Conservation (phyloP, 129 eudicot genomes). For the Tagetes patula region DNA sequence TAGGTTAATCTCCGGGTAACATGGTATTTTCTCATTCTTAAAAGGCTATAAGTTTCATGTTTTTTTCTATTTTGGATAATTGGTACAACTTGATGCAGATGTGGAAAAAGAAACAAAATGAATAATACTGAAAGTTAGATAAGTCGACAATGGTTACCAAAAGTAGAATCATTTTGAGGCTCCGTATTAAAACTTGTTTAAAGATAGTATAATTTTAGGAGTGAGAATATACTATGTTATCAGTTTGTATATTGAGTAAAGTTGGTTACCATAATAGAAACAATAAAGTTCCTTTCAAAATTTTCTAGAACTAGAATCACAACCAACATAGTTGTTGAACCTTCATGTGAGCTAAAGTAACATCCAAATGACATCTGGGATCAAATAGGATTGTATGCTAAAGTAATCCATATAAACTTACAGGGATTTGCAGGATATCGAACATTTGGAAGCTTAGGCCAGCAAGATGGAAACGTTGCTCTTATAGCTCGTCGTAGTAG, state of each 20-base stretch:
- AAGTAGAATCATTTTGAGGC: not conserved
- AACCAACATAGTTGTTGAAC: slow-evolving; percentile 19
- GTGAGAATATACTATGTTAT: not conserved
- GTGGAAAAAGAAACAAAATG: not conserved
- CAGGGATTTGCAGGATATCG: slow-evolving; percentile 93
- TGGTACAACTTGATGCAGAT: not conserved
- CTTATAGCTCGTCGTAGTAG: slow-evolving; percentile 94
- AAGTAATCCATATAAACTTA: slow-evolving; percentile 30
- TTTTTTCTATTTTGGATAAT: not conserved
- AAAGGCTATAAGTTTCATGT: not conserved
- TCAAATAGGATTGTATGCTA: slow-evolving; percentile 28
- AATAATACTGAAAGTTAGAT: not conserved
- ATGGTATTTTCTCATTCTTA: not conserved
- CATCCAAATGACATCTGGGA: slow-evolving; percentile 34
- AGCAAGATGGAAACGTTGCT: slow-evolving; percentile 87
- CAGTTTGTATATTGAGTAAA: not conserved
- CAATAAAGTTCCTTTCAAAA: not conserved
- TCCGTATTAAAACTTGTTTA: not conserved
- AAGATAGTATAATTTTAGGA: not conserved
- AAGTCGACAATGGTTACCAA: not conserved
- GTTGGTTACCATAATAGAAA: not conserved
- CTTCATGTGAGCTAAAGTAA: slow-evolving; percentile 20
- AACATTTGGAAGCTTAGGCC: slow-evolving; percentile 88
- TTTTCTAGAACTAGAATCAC: slow-evolving; percentile 24
- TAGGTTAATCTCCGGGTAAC: not conserved